Percentiles rank a stretch among this genome's conserved stretches.
phyloP scores from a whole-genome alignment of 164 flowering plant genomes.

The Chimonanthus salicifolius region DNA sequence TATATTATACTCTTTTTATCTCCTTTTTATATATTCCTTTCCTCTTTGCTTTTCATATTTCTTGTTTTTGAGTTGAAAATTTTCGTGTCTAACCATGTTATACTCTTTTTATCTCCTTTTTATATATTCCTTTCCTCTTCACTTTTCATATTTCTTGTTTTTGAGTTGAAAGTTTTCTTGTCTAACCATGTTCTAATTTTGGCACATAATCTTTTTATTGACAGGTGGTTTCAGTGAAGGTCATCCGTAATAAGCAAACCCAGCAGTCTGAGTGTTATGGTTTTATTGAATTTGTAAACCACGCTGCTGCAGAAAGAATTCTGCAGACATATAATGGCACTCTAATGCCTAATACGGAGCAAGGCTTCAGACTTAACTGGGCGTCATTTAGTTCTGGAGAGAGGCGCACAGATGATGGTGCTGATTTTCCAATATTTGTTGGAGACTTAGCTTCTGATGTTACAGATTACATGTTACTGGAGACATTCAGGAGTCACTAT shows the following conservation, averaged over 20 bases:
- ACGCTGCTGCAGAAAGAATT: constrained; percentile 73
- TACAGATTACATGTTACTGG: constrained; percentile 68
- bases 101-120: too few species aligned
- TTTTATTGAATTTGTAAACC: constrained; percentile 68
- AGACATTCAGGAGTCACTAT: constrained; percentile 65
- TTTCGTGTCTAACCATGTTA: too few species aligned
- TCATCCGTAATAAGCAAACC: constrained; percentile 81
- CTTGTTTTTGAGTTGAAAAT: too few species aligned
- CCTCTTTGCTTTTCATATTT: too few species aligned
- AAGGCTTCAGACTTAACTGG: constrained; percentile 79
- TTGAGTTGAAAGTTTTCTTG: background rate
- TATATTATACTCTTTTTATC: too few species aligned
- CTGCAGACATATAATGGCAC: constrained; percentile 48
- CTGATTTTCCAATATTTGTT: constrained; percentile 79
- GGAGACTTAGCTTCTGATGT: constrained; percentile 96
- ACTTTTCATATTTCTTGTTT: too few species aligned
- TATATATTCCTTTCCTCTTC: too few species aligned
- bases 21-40: too few species aligned
- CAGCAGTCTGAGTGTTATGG: constrained; percentile 85
- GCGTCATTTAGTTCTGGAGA: constrained; percentile 78
- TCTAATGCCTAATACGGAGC: constrained; percentile 69
- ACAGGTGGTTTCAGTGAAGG: constrained; percentile 67
- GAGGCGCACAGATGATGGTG: constrained; percentile 61
- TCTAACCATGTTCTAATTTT: background rate
- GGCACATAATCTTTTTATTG: constrained; percentile 1